Conservation (phyloP, 1,284 basidiomycete genomes). For the Leccinum griseonigrum region DNA sequence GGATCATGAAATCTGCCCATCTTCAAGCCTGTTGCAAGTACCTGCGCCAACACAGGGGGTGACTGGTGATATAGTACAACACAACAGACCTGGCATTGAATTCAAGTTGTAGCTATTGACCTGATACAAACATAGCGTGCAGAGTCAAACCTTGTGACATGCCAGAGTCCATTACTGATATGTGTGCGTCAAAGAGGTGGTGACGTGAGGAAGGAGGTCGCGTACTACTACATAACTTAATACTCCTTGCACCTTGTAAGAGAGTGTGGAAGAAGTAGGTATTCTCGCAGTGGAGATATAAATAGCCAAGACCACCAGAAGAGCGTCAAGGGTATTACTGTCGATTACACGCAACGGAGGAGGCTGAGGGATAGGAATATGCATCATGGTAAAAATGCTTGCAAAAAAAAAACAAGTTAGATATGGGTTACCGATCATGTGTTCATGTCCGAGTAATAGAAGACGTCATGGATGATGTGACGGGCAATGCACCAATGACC, state of each 20-base stretch:
- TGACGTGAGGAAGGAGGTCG: background rate
- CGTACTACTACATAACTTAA: background rate
- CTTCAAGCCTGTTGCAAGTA: no score
- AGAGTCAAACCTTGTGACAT: background rate
- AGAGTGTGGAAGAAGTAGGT: background rate
- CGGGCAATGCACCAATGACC: constrained; percentile 9
- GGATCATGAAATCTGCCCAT: no score
- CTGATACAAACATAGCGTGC: background rate
- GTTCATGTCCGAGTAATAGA: constrained; percentile 18
- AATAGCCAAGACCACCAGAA: background rate
- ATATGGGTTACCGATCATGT: background rate
- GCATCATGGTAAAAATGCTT: background rate
- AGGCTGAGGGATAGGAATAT: background rate
- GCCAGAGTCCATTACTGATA: background rate
- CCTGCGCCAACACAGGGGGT: no score
- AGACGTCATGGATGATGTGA: constrained; percentile 9
- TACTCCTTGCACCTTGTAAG: background rate
- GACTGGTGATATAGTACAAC: background rate
- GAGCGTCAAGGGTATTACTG: background rate
- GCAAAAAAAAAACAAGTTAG: background rate
- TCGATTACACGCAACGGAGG: background rate
- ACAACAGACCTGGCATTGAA: background rate
- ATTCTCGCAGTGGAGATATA: background rate
- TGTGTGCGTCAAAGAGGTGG: background rate
- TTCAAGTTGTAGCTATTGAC: background rate